Evolutionary conservation across 73 alveolate genomes (phyloP).

Genomic region (Paramecium octaurelia): DNA sequence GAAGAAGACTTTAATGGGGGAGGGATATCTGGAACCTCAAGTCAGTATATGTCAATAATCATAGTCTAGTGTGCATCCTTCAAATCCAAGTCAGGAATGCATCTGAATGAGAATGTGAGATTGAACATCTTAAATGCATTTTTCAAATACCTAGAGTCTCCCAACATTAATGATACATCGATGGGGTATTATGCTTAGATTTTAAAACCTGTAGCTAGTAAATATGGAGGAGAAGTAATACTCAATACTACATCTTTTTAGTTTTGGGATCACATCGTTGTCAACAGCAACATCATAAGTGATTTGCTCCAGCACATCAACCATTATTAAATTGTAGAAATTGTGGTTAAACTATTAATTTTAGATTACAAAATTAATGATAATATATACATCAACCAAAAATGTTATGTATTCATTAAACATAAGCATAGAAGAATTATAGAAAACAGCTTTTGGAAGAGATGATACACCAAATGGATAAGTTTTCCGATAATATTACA

Average conservation of each 20-base stretch:
- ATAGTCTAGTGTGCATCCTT: constrained; percentile 39
- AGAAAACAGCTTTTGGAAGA: constrained; percentile 3
- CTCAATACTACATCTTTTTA: neutral
- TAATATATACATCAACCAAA: neutral
- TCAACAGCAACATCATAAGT: neutral
- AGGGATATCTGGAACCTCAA: constrained; percentile 10
- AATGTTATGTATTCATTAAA: neutral
- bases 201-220: neutral
- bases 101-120: neutral
- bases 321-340: constrained; percentile 4
- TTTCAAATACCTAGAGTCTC: neutral
- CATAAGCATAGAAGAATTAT: neutral
- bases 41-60: neutral
- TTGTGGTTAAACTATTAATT: neutral
- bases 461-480: neutral
- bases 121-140: neutral
- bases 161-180: neutral
- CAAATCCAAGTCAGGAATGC: constrained; percentile 1
- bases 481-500: neutral
- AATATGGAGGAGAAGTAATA: constrained; percentile 40
- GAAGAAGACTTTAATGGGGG: neutral
- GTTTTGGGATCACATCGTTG: constrained; percentile 33
- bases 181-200: constrained; percentile 20
- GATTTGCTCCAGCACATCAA: neutral
- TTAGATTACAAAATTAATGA: neutral